Percentiles rank a stretch among this genome's conserved stretches.
These are phyloP conservation scores for Chloropicon primus DNA, from an alignment of 139 green algal genomes.

Conservation along the genomic window DNA sequence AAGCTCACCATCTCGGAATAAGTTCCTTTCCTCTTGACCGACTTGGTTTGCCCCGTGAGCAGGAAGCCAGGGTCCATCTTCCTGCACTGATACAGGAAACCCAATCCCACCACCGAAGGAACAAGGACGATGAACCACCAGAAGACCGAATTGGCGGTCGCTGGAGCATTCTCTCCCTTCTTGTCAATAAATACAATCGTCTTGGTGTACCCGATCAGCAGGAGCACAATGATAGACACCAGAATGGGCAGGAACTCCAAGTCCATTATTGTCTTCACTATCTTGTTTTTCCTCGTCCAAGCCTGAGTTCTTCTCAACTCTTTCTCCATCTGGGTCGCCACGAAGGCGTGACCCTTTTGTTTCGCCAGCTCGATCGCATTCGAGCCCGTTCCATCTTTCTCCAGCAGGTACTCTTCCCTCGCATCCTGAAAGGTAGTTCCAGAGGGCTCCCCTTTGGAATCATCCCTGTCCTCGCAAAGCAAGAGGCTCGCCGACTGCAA, in stretches of 20 bases:
- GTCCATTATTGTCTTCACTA: background rate
- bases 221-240: background rate
- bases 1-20: background rate
- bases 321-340: slow-evolving; percentile 41
- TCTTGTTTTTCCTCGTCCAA: background rate
- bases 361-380: slow-evolving; percentile 78
- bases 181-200: slow-evolving; percentile 2
- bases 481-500: slow-evolving; percentile 39
- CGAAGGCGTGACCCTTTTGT: slow-evolving; percentile 77
- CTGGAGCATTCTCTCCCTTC: background rate
- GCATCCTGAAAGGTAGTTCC: background rate
- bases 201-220: background rate
- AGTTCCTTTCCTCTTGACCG: background rate
- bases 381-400: slow-evolving; percentile 59
- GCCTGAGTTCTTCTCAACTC: background rate
- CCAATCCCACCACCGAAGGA: slow-evolving; percentile 11
- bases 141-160: background rate
- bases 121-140: slow-evolving; percentile 5
- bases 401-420: slow-evolving; percentile 26
- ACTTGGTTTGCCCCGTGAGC: background rate
- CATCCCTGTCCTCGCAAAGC: background rate
- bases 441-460: too few relatives aligned
- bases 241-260: background rate
- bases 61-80: slow-evolving; percentile 17
- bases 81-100: slow-evolving; percentile 8